Conservation (phyloP, 2,329 filamentous ascomycete genomes). For the Eutypa lata region DNA sequence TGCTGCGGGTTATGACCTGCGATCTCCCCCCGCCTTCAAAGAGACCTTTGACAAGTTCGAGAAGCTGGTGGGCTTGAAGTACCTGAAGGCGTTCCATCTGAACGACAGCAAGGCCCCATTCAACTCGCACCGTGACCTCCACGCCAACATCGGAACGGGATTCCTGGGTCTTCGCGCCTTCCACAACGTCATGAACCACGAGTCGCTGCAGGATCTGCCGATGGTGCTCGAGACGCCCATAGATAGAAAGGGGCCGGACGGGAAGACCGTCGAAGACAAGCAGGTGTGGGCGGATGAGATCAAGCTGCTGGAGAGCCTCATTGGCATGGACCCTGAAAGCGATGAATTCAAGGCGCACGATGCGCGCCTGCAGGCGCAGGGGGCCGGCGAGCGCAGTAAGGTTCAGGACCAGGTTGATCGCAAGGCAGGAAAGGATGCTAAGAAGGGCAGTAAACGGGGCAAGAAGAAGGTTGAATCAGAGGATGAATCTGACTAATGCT, state of each 20-base stretch:
- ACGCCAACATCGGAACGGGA: conserved; percentile 94
- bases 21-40: conserved; percentile 69
- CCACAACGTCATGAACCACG: conserved; percentile 84
- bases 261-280: conserved; percentile 72
- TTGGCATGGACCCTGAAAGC: conserved; percentile 77
- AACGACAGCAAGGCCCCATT: conserved; percentile 96
- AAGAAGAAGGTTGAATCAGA: conserved; percentile 16
- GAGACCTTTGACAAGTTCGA: conserved; percentile 76
- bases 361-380: conserved; percentile 61
- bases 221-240: conserved; percentile 98
- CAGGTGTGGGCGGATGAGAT: conserved; percentile 90
- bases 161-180: conserved; percentile 90
- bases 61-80: conserved; percentile 69
- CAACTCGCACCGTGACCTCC: conserved; percentile 77
- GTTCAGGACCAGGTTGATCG: conserved; percentile 77
- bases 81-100: conserved; percentile 82
- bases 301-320: conserved; percentile 84
- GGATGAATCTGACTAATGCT: conserved; percentile 19
- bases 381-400: conserved; percentile 68
- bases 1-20: conserved; percentile 87
- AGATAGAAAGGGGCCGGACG: conserved; percentile 63
- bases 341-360: conserved; percentile 69
- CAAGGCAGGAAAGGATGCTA: conserved; percentile 61
- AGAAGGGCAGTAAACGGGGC: conserved; percentile 31
- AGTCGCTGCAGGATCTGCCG: conserved; percentile 71